phyloP scores from a whole-genome alignment of 768 basidiomycete species.

The Daedaleopsis sinensis region DNA sequence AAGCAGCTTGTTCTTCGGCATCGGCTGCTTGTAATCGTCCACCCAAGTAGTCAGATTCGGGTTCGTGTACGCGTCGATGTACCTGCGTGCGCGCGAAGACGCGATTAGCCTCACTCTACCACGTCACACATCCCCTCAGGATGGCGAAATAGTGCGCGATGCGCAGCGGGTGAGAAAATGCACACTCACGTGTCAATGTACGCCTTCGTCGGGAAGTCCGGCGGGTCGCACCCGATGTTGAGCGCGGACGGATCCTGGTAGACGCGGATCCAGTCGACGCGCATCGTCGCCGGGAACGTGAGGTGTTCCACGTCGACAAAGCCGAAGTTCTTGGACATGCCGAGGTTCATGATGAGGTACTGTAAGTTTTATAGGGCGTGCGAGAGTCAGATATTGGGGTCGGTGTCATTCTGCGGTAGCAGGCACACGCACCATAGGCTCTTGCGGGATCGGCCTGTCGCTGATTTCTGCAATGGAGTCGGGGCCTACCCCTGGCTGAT shows the following conservation, averaged over 20 bases:
- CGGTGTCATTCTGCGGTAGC: background rate
- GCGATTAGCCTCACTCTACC: background rate
- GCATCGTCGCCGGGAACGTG: conserved; percentile 62
- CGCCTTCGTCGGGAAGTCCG: conserved; percentile 66
- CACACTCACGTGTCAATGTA: conserved; percentile 62
- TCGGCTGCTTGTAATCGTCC: too few relatives aligned
- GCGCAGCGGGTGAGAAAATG: too few relatives aligned
- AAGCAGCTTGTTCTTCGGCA: too few relatives aligned
- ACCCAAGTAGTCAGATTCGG: conserved; percentile 47
- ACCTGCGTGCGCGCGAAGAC: conserved; percentile 36
- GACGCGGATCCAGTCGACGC: conserved; percentile 82
- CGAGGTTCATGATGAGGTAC: conserved; percentile 61
- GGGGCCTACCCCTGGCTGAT: conserved; percentile 41
- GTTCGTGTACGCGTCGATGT: conserved; percentile 73
- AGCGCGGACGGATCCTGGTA: conserved; percentile 54
- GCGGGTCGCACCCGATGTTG: conserved; percentile 72
- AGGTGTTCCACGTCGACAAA: conserved; percentile 55
- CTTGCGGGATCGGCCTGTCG: conserved; percentile 72
- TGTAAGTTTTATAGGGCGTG: conserved; percentile 19
- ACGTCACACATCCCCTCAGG: too few relatives aligned
- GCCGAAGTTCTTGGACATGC: conserved; percentile 64
- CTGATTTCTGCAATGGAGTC: conserved; percentile 64
- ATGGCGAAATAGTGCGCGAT: too few relatives aligned
- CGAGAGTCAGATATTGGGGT: too few relatives aligned
- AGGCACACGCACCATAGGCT: conserved; percentile 67